Evolutionary conservation across 768 basidiomycete species (phyloP), one percentile per base, ranked within the genome.

Genomic region (Aureoboletus auriporus): DNA sequence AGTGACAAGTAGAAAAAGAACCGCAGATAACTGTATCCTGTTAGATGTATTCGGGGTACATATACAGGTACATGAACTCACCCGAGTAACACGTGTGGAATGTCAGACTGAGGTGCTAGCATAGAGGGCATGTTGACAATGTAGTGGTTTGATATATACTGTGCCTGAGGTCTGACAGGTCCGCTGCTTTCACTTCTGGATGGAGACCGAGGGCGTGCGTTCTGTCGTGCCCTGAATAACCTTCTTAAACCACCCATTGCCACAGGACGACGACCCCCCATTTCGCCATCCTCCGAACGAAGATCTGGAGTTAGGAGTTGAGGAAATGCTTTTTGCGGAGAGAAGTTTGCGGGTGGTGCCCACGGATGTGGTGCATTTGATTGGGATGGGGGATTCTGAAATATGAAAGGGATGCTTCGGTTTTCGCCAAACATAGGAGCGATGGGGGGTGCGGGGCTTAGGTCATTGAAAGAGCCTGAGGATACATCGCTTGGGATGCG

Each of bases 1-100:
- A 97, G 78, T 6, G 88, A 84, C 20, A 89, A 71, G 67, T 97
- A 95, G 73, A 96, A 96, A 68, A 89, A 82, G 70, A 98, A 91
- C 64, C 97, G 95, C 17, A 95, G 73, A 67, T 98, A 98, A 52
- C 90, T 89, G 52, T 37, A 12, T 14, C 35, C 6, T 13, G 36
- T 67, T 17, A 56, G 56, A 49, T 37, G 44, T 41, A 43, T 49
- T 60, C 51, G 59, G 36, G 20, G 20, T 20, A 47, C 37, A 34
- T 44, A 43, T 16, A 36, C 42, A 27, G 30, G 31, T 51, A 23
- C 20, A 23, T 4, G 13, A 23, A 27, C 85, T 62, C 56, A 93
- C 93, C 93, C 93, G 42, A 93, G 77, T 27, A 96, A 72, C 46
- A 93, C 71, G 68, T 92, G 90, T 17, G 94, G 93, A 30, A 73